Base-by-base conservation (phyloP, 257 asterid genomes). In the Solanum pinnatisectum region DNA sequence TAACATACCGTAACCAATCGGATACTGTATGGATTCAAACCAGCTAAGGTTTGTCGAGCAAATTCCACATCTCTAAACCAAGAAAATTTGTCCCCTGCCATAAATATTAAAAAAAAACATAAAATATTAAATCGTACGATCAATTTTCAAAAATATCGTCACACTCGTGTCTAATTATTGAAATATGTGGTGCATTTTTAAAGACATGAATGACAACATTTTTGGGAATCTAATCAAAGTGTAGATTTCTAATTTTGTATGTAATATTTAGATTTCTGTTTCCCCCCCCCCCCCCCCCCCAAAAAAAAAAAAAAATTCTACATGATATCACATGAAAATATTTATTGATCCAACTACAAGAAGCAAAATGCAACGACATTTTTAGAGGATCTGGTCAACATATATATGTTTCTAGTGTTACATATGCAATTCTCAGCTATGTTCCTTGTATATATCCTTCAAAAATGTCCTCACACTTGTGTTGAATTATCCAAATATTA, bases 41-140 rank as follows among this genome's bases (percentile, higher is more conserved):
- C 97, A 3, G 96, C 97, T 35, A 95, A 89, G 14, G 98, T 92
- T 89, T 95, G 96, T n/a, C 98, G 93, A 27, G 93, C 93, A 85
- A 95, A 94, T 87, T 94, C 98, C 23, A 91, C 91, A 87, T 95
- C 98, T 73, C 92, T 94, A 87, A 93, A 49, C 98, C 98, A 95
- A 71, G 95, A 87, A 92, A 95, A 93, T 86, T 87, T 90, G 84
- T 95, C 96, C 85, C 96, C 93, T 91, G 84, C 67, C 85, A 52
- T 18, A 88, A 70, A 52, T 70, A 27, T 15, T 27, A 12, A 13
- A 44, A 44, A 14, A 33, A 49, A 3, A n/a, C 3, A 67, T 2
- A 87, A 8, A 70, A 70, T 7, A 71, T 71, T 32, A 32, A 70
- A 12, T 68, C 20, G 4, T 27, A 27, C 1, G 6, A 27, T 37